These are phyloP conservation scores for Claviceps pusilla DNA, from an alignment of 2,329 filamentous ascomycete species.

Conservation along the genomic window DNA sequence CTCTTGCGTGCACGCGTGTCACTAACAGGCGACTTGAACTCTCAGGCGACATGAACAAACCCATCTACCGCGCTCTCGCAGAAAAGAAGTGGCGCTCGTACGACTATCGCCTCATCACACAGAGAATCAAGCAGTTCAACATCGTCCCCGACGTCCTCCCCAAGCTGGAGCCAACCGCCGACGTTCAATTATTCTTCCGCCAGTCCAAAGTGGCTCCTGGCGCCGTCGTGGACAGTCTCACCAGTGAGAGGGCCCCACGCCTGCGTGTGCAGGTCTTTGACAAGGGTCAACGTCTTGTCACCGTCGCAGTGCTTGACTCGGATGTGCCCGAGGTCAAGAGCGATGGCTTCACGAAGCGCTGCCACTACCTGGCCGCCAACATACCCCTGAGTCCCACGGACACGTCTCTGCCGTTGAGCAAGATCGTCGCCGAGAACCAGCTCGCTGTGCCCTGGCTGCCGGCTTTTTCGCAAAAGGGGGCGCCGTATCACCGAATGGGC, in stretches of 20 bases:
- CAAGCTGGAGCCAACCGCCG: slow-evolving; percentile 59
- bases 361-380: slow-evolving; percentile 71
- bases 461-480: slow-evolving; percentile 76
- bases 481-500: slow-evolving; percentile 77
- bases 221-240: slow-evolving; percentile 57
- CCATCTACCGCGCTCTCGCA: slow-evolving; percentile 84
- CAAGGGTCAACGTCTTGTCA: slow-evolving; percentile 64
- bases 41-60: slow-evolving; percentile 84
- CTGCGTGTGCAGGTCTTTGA: slow-evolving; percentile 78
- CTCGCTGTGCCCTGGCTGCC: slow-evolving; percentile 70
- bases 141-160: slow-evolving; percentile 81
- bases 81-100: slow-evolving; percentile 78
- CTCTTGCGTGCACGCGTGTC: neutral
- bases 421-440: slow-evolving; percentile 45
- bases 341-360: slow-evolving; percentile 65
- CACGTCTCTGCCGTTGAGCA: slow-evolving; percentile 49
- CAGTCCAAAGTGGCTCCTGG: slow-evolving; percentile 57
- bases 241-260: slow-evolving; percentile 59
- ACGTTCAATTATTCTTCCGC: slow-evolving; percentile 71
- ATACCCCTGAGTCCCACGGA: slow-evolving; percentile 36
- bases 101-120: slow-evolving; percentile 61
- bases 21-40: neutral
- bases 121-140: slow-evolving; percentile 75
- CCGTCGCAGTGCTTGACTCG: slow-evolving; percentile 72
- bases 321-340: slow-evolving; percentile 70